These are phyloP conservation scores for Debaryomycetaceae sp. DNA, from an alignment of 1,139 yeast species.

Conservation along the genomic window DNA sequence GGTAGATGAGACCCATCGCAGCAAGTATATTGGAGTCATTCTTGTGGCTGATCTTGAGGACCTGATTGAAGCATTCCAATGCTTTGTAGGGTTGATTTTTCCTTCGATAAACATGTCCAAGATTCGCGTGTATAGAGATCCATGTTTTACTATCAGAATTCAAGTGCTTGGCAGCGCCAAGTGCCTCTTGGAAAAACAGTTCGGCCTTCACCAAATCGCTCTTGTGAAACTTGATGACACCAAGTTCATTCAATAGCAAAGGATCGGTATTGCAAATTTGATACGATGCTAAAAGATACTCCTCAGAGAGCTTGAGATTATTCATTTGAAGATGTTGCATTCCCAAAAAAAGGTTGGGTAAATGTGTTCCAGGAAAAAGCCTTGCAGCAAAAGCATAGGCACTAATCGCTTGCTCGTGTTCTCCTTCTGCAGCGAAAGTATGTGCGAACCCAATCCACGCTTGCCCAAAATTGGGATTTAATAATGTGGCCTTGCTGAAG, in stretches of 20 bases:
- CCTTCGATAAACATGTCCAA: constrained; percentile 87
- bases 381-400: constrained; percentile 97
- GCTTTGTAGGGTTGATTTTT: constrained; percentile 63
- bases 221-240: constrained; percentile 82
- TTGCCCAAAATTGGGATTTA: constrained; percentile 88
- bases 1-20: constrained; percentile 78
- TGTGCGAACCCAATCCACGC: constrained; percentile 99
- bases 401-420: constrained; percentile 96
- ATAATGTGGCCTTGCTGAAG: constrained; percentile 84
- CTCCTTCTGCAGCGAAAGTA: constrained; percentile 96
- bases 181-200: constrained; percentile 65
- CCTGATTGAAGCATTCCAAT: constrained; percentile 71
- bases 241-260: constrained; percentile 81
- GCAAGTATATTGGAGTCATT: constrained; percentile 73
- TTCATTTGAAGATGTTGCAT: constrained; percentile 94
- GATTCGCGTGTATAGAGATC: constrained; percentile 81
- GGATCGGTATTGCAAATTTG: constrained; percentile 85
- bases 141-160: constrained; percentile 82
- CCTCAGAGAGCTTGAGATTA: constrained; percentile 79
- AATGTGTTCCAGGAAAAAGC: constrained; percentile 89
- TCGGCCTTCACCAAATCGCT: constrained; percentile 69
- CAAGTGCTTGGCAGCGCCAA: constrained; percentile 62
- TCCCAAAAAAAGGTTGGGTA: constrained; percentile 87
- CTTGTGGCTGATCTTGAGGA: constrained; percentile 61
- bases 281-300: constrained; percentile 73